phyloP scores from a whole-genome alignment of 495 filamentous ascomycete genomes.

The Sordaria brevicollis region DNA sequence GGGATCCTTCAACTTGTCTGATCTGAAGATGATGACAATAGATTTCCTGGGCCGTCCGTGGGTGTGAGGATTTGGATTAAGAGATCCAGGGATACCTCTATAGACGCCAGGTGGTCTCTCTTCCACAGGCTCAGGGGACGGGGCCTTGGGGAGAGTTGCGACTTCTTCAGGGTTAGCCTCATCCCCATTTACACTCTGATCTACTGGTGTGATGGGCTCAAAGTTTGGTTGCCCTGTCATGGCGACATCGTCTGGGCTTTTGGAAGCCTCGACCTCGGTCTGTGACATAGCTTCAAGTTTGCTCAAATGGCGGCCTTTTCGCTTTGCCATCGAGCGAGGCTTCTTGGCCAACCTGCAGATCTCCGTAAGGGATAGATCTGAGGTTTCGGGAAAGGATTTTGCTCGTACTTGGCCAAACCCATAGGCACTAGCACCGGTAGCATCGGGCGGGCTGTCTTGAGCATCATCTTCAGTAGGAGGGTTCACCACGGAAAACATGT shows the following conservation, averaged over 20 bases:
- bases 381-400: constrained; percentile 7
- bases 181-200: neutral
- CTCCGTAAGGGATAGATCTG: constrained; percentile 12
- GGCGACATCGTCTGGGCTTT: neutral
- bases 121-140: neutral
- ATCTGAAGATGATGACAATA: constrained; percentile 24
- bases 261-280: neutral
- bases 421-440: constrained; percentile 3
- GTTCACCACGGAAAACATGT: constrained; percentile 28
- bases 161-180: neutral
- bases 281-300: neutral
- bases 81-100: constrained; percentile 12
- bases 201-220: neutral
- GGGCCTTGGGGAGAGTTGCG: neutral
- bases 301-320: constrained; percentile 15
- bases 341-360: constrained; percentile 12
- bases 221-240: neutral
- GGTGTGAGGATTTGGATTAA: constrained; percentile 7
- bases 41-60: constrained; percentile 14
- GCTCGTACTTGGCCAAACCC: constrained; percentile 18
- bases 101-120: constrained; percentile 4
- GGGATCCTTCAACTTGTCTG: constrained; percentile 19
- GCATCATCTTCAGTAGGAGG: neutral
- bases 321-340: constrained; percentile 5
- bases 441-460: neutral